Base-by-base conservation (phyloP, 768 basidiomycete species). In the Polyporus arcularius region DNA sequence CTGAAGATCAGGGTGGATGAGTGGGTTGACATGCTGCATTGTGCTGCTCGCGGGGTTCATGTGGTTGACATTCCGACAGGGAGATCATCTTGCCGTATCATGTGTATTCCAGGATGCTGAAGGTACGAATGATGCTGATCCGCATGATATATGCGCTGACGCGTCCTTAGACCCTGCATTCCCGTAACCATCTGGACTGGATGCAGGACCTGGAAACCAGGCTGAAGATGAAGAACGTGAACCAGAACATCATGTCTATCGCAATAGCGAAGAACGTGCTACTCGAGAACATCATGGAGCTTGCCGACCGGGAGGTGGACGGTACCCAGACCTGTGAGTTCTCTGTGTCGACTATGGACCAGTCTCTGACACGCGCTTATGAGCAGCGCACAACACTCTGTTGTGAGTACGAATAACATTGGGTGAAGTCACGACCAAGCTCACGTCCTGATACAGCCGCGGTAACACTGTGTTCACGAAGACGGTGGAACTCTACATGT, bases 401-500 rank as follows among this genome's bases (percentile, higher is more conserved):
- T 91, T 88, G 71, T 72, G 55, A 65, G 70, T 53, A n/a, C 16
- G 15, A n/a, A 26, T 72, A 39, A 78, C 87, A 64, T 15, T 8
- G 10, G 40, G 35, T 15, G 15, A 32, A n/a, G 11, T 40, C 12
- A 28, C 6, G 7, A 5, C 3, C 7, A n/a, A 31, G 35, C 18
- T 57, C 9, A 55, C 21, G 18, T 88, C 50, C 54, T 32, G 12
- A 6, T n/a, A 18, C 41, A 72, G 71, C 87, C 59, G 92, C 85
- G 74, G 72, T n/a, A 82, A 80, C 63, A 80, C 76, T 6, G 74
- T 78, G 7, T 71, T 81, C 47, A 82, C 81, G 31, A 82, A 80
- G 68, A 85, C 88, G 30, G 84, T 94, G 76, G 92, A 94, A 67
- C 75, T 86, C 5, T 87, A 85, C 66, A 92, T 96, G 85, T 78